Evolutionary conservation across 192 early-diverging fungal genomes (phyloP).

Genomic region (Linnemannia hyalina): DNA sequence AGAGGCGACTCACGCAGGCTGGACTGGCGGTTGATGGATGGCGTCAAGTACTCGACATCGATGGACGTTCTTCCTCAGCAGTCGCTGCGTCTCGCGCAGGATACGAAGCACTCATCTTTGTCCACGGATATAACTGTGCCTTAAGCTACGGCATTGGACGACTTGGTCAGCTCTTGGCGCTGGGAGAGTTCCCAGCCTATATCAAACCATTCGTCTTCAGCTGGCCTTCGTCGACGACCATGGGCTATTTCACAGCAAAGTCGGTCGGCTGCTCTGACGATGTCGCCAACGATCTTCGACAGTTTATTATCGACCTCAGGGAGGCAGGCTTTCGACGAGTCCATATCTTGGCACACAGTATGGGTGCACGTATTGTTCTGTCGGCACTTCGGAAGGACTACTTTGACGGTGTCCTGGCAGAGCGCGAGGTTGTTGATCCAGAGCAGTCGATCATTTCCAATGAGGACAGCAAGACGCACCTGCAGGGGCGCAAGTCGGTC

Average conservation of each 20-base stretch:
- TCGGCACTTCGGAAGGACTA: conserved; percentile 45
- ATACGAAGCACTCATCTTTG: conserved; percentile 55
- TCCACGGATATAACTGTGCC: conserved; percentile 58
- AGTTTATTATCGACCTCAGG: conserved; percentile 48
- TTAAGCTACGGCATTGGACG: conserved; percentile 52
- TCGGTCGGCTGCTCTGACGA: conserved; percentile 35
- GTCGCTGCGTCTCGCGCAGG: conserved; percentile 28
- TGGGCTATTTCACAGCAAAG: conserved; percentile 55
- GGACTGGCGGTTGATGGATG: conserved; percentile 40
- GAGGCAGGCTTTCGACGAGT: conserved; percentile 51
- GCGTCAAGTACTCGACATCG: conserved; percentile 36
- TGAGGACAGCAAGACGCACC: conserved; percentile 4
- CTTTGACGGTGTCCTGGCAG: conserved; percentile 33
- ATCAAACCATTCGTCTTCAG: conserved; percentile 60
- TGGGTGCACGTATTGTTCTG: conserved; percentile 54
- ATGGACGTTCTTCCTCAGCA: conserved; percentile 10
- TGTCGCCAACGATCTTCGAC: conserved; percentile 47
- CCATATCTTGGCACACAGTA: conserved; percentile 56
- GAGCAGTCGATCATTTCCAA: conserved; percentile 11
- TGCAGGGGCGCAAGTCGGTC: conserved; percentile 6
- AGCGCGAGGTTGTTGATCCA: conserved; percentile 24
- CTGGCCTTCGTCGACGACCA: conserved; percentile 50
- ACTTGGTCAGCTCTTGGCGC: conserved; percentile 52
- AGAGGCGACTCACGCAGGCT: conserved; percentile 25
- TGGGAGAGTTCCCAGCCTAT: conserved; percentile 55